Conservation (phyloP, 257 asterid species). For the Gentiana dahurica region DNA sequence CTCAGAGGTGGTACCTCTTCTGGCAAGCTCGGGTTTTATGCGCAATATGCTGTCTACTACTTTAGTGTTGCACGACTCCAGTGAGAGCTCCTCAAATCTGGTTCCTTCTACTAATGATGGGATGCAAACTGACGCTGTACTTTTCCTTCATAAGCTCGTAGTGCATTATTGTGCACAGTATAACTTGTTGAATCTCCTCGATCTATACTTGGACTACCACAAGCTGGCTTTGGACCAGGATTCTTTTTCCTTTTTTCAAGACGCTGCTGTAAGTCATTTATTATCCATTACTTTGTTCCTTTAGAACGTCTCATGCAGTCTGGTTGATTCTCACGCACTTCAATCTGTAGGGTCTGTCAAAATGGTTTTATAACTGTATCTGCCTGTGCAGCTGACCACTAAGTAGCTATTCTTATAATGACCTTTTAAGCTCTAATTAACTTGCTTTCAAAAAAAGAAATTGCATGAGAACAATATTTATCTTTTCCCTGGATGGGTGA, state of each 20-base stretch:
- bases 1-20: slow-evolving; percentile 56
- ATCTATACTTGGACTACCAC: slow-evolving; percentile 79
- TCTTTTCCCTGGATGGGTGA: too few species aligned
- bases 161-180: slow-evolving; percentile 57
- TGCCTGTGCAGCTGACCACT: too few species aligned
- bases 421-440: too few species aligned
- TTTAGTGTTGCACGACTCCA: slow-evolving; percentile 30
- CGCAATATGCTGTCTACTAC: slow-evolving; percentile 22
- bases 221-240: slow-evolving; percentile 56
- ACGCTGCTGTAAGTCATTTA: slow-evolving; percentile 63
- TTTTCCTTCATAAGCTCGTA: slow-evolving; percentile 75
- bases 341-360: too few species aligned
- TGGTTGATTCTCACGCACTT: too few species aligned
- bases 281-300: not conserved
- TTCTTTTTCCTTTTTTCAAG: slow-evolving; percentile 54
- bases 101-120: slow-evolving; percentile 40
- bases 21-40: slow-evolving; percentile 80
- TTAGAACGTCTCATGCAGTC: too few species aligned
- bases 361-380: too few species aligned
- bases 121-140: slow-evolving; percentile 44
- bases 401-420: too few species aligned
- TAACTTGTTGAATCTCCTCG: slow-evolving; percentile 85
- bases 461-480: too few species aligned
- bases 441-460: too few species aligned
- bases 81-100: slow-evolving; percentile 44